phyloP scores from a whole-genome alignment of 177 flowering plant genomes.

The Tripterygium wilfordii region DNA sequence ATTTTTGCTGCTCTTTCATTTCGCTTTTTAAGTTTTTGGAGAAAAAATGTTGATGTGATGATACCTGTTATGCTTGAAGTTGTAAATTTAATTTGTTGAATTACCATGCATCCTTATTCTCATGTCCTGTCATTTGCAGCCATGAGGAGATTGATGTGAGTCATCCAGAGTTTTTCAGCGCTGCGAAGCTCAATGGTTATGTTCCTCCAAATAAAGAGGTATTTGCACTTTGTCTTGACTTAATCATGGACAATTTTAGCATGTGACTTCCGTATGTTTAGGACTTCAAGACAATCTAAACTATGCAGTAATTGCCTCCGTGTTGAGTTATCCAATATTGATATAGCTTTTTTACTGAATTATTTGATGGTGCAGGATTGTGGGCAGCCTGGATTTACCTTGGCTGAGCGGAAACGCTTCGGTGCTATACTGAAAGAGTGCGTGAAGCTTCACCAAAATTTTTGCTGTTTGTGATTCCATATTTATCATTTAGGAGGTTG shows the following conservation, averaged over 20 bases:
- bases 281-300: no score
- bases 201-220: conserved; percentile 97
- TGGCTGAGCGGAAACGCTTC: conserved; percentile 83
- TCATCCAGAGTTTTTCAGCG: conserved; percentile 88
- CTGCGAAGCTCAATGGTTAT: conserved; percentile 83
- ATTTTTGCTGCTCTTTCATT: no score
- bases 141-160: conserved; percentile 97
- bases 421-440: conserved; percentile 69
- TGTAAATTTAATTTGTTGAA: no score
- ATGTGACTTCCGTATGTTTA: no score
- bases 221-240: not conserved
- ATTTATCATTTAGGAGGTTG: not conserved
- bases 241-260: conserved; percentile 4
- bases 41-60: no score
- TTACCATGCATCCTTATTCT: no score
- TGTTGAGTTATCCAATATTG: no score
- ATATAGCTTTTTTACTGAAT: not conserved
- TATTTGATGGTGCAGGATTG: conserved; percentile 59
- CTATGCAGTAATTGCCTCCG: no score
- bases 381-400: conserved; percentile 97
- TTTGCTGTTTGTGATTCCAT: not conserved
- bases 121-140: conserved; percentile 40
- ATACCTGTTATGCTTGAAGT: no score
- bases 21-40: no score
- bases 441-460: conserved; percentile 9